These are phyloP conservation scores for Taphrina betulina DNA, from an alignment of 1,139 yeast genomes.

Conservation along the genomic window DNA sequence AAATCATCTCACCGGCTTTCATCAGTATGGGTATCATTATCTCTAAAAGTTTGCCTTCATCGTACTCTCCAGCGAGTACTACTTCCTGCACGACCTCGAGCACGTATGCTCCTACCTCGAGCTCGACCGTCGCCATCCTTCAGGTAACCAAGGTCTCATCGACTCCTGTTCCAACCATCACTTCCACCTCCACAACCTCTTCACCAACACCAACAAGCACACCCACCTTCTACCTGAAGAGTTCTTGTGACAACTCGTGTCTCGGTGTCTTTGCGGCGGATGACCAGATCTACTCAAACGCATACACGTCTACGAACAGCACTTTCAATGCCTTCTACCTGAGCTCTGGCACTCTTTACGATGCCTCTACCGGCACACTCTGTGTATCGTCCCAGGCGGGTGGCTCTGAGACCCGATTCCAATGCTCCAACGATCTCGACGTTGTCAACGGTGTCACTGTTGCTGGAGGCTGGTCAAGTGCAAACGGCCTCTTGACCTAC, in stretches of 20 bases:
- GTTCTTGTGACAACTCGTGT: conserved; percentile 19
- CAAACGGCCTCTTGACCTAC: neutral
- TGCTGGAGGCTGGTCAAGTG: neutral
- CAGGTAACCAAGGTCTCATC: neutral
- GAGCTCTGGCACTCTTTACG: neutral
- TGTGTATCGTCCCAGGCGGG: conserved; percentile 18
- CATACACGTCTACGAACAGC: conserved; percentile 6
- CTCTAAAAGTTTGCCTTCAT: no score
- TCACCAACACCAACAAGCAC: neutral
- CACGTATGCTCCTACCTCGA: neutral
- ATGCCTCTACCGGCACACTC: conserved; percentile 1
- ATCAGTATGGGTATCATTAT: no score
- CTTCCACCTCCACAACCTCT: neutral
- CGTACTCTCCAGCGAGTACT: no score
- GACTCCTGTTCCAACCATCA: neutral
- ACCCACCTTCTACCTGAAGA: conserved; percentile 12
- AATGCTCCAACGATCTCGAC: conserved; percentile 19
- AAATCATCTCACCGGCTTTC: no score
- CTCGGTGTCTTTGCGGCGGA: conserved; percentile 19
- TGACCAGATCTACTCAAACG: conserved; percentile 23
- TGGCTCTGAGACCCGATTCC: conserved; percentile 10
- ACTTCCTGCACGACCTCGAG: conserved; percentile 7
- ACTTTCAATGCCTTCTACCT: conserved; percentile 14
- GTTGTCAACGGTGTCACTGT: conserved; percentile 7
- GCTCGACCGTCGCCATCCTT: neutral